These are phyloP conservation scores for Agrocybe chaxingu DNA, from an alignment of 768 basidiomycete species.

Conservation along the genomic window DNA sequence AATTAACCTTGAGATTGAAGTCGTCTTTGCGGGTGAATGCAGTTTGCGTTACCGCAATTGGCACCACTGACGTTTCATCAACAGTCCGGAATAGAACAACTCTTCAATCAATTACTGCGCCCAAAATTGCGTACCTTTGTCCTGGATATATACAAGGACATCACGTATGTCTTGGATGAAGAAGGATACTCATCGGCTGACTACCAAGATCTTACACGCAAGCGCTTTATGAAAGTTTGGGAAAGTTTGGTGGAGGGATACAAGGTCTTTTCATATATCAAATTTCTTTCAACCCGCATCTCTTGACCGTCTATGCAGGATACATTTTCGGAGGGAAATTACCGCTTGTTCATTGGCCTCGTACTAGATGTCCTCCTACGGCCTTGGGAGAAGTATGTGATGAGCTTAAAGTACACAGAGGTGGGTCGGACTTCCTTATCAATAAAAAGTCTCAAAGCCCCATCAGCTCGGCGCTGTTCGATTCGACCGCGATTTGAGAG, in stretches of 20 bases:
- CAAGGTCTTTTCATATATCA: conserved; percentile 48
- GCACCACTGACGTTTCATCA: conserved; percentile 3
- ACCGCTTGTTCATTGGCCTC: conserved; percentile 79
- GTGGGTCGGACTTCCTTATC: conserved; percentile 35
- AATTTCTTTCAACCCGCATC: background rate
- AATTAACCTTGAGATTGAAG: conserved; percentile 62
- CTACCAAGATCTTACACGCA: conserved; percentile 80
- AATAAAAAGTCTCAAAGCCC: background rate
- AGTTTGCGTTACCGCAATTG: background rate
- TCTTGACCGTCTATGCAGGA: conserved; percentile 49
- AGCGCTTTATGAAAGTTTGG: conserved; percentile 90
- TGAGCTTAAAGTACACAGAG: conserved; percentile 84
- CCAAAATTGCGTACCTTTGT: conserved; percentile 84
- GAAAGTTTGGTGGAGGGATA: conserved; percentile 83
- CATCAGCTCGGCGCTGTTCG: conserved; percentile 89
- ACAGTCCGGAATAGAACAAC: conserved; percentile 84
- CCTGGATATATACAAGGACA: conserved; percentile 86
- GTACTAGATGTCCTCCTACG: conserved; percentile 86
- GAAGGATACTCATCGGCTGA: conserved; percentile 82
- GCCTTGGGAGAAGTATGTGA: conserved; percentile 91
- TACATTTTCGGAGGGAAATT: conserved; percentile 84
- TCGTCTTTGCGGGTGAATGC: conserved; percentile 65
- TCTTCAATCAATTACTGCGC: conserved; percentile 92
- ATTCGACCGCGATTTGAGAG: conserved; percentile 88
- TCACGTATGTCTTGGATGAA: conserved; percentile 87